phyloP scores from a whole-genome alignment of 1,139 yeast genomes.

The Lodderomyces orthopsilosis region DNA sequence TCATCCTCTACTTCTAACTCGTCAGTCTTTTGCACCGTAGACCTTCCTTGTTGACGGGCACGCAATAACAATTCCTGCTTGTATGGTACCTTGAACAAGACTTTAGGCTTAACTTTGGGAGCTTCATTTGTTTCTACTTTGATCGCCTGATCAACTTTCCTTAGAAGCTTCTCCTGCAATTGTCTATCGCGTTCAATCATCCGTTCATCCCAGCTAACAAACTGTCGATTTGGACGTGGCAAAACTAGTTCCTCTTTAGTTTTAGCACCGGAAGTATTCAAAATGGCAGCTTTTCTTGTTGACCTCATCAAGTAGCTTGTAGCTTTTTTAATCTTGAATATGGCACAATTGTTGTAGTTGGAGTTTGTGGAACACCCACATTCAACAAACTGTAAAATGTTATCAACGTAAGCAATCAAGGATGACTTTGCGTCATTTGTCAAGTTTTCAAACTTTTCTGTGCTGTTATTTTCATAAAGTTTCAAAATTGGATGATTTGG shows the following conservation, averaged over 20 bases:
- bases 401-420: slow-evolving; percentile 59
- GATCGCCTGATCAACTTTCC: background rate
- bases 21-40: background rate
- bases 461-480: slow-evolving; percentile 32
- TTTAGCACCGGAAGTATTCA: slow-evolving; percentile 35
- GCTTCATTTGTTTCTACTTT: slow-evolving; percentile 4
- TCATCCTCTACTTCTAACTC: background rate
- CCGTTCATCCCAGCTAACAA: slow-evolving; percentile 41
- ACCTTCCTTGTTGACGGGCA: background rate
- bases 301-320: slow-evolving; percentile 57
- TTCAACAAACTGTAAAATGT: slow-evolving; percentile 52
- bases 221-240: slow-evolving; percentile 31
- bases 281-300: slow-evolving; percentile 51
- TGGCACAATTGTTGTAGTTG: slow-evolving; percentile 45
- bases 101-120: slow-evolving; percentile 11
- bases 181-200: slow-evolving; percentile 29
- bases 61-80: slow-evolving; percentile 18
- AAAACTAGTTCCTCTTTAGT: slow-evolving; percentile 41
- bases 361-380: slow-evolving; percentile 64
- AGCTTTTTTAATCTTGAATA: slow-evolving; percentile 61
- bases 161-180: slow-evolving; percentile 7
- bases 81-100: slow-evolving; percentile 23
- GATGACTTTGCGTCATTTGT: slow-evolving; percentile 49
- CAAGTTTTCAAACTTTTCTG: slow-evolving; percentile 48
- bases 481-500: slow-evolving; percentile 65